Percentiles rank a stretch among this genome's conserved stretches.
Evolutionary conservation across 2,329 filamentous ascomycete species (phyloP).

Genomic region (Chrysoporthe cubensis): DNA sequence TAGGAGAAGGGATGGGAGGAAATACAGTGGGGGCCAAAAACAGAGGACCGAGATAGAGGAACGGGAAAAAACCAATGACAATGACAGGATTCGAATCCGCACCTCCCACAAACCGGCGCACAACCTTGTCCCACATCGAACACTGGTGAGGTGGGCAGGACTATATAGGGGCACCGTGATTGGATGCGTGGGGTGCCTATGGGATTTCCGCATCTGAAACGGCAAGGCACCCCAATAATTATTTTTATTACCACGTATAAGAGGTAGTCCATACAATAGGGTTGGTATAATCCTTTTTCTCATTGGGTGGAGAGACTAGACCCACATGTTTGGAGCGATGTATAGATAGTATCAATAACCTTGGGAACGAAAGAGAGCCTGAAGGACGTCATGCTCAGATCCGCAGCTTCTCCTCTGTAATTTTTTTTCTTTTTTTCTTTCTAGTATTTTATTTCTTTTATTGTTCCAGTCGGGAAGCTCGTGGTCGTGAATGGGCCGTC

Average conservation of each 20-base stretch:
- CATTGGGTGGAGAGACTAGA: too few relatives aligned
- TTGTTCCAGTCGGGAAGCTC: neutral
- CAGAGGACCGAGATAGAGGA: too few relatives aligned
- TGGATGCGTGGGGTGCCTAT: neutral
- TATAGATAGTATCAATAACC: too few relatives aligned
- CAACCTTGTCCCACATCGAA: conserved; percentile 6
- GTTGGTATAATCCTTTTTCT: neutral
- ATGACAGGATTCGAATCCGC: too few relatives aligned
- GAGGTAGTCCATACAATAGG: neutral
- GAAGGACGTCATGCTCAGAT: too few relatives aligned
- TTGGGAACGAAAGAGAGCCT: too few relatives aligned
- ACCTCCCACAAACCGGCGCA: neutral
- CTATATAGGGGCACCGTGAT: neutral
- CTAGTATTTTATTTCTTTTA: too few relatives aligned
- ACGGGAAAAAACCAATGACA: too few relatives aligned
- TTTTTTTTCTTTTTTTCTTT: too few relatives aligned
- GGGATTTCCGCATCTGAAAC: neutral
- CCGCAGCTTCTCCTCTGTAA: too few relatives aligned
- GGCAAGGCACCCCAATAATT: neutral
- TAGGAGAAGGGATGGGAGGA: neutral
- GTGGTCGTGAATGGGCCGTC: neutral
- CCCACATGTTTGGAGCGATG: too few relatives aligned
- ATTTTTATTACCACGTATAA: neutral
- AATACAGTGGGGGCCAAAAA: too few relatives aligned
- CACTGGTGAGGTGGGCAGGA: neutral